Evolutionary conservation across 1,284 basidiomycete genomes (phyloP).

Genomic region (Stygiomarasmius scandens): DNA sequence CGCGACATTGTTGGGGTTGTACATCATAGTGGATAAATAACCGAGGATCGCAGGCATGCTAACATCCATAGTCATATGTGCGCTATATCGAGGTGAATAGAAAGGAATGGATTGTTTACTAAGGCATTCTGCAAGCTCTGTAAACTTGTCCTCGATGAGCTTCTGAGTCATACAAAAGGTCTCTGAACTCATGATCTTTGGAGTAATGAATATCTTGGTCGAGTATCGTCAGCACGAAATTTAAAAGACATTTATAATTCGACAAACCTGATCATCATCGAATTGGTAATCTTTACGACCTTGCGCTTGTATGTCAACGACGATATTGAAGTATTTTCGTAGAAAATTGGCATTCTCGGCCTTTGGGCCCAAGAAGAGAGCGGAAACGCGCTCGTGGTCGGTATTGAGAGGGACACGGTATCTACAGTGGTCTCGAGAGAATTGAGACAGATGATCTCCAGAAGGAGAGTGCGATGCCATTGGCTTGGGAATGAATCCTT

Average conservation of each 20-base stretch:
- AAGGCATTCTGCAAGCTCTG: too few species aligned
- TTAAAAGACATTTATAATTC: too few species aligned
- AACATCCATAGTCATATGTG: constrained; percentile 6
- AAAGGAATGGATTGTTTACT: constrained; percentile 7
- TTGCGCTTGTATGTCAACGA: background rate
- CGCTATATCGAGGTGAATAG: constrained; percentile 9
- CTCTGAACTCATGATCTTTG: too few species aligned
- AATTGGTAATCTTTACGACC: background rate
- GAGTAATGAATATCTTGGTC: too few species aligned
- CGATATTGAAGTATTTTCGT: background rate
- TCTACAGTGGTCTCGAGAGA: too few species aligned
- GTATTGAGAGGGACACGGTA: background rate
- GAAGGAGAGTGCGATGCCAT: too few species aligned
- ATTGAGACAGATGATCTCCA: too few species aligned
- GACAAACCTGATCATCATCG: too few species aligned
- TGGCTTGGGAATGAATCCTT: too few species aligned
- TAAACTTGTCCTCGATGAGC: too few species aligned
- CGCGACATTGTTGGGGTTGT: constrained; percentile 29
- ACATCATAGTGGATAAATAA: constrained; percentile 8
- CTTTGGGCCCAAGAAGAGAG: constrained; percentile 2
- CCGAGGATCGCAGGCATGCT: constrained; percentile 6
- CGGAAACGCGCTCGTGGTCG: background rate
- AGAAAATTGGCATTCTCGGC: constrained; percentile 1
- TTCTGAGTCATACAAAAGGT: too few species aligned
- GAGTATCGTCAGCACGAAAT: too few species aligned